Evolutionary conservation across 331 rosid genomes (phyloP).

Genomic region (Malus hybrid): DNA sequence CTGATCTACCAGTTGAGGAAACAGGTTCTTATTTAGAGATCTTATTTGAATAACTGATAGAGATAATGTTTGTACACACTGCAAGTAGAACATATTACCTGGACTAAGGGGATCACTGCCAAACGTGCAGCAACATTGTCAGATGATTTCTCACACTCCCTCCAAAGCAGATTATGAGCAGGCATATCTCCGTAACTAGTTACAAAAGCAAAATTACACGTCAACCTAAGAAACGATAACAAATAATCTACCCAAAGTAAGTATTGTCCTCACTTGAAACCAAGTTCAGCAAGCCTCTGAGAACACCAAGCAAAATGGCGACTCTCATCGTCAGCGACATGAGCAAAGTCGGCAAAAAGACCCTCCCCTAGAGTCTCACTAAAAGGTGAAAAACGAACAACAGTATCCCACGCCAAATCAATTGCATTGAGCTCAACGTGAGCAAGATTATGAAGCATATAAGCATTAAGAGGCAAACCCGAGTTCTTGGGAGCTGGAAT

Average conservation of each 20-base stretch:
- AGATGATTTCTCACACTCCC: slow-evolving; percentile 91
- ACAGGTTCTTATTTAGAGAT: background rate
- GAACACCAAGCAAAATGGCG: slow-evolving; percentile 92
- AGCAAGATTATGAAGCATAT: slow-evolving; percentile 90
- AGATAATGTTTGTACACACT: background rate
- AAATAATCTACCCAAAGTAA: slow-evolving; percentile 1
- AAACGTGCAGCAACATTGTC: slow-evolving; percentile 84
- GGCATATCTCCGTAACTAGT: slow-evolving; percentile 95
- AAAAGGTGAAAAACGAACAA: slow-evolving; percentile 76
- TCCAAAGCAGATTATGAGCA: slow-evolving; percentile 90
- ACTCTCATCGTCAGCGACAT: slow-evolving; percentile 91
- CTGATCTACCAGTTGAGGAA: background rate
- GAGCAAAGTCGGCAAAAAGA: slow-evolving; percentile 90
- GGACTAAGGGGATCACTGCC: slow-evolving; percentile 88
- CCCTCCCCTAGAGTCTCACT: slow-evolving; percentile 73
- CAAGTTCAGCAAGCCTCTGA: slow-evolving; percentile 95
- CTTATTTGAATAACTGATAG: background rate
- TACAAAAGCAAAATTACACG: slow-evolving; percentile 12
- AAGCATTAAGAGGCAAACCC: slow-evolving; percentile 88
- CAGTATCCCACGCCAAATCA: slow-evolving; percentile 96
- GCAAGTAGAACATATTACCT: slow-evolving; percentile 29
- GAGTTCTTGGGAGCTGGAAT: slow-evolving; percentile 82
- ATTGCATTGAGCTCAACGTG: slow-evolving; percentile 96
- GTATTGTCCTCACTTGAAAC: slow-evolving; percentile 62
- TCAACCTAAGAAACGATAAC: slow-evolving; percentile 26